Conservation (phyloP, 371 early-diverging fungal species). For the Mucor racemosus region DNA sequence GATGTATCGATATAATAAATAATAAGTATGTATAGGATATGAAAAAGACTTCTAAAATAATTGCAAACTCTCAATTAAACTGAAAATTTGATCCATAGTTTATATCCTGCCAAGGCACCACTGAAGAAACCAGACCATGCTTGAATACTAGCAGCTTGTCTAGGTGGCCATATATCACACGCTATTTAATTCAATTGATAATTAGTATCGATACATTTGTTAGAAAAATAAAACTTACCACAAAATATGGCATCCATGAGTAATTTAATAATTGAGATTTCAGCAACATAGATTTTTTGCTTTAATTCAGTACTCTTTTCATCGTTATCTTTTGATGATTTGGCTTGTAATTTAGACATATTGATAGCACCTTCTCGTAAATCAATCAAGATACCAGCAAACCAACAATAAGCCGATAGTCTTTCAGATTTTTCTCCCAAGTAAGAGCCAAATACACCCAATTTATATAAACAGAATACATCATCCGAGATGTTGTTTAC, state of each 20-base stretch:
- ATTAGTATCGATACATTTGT: neutral
- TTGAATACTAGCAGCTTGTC: constrained; percentile 71
- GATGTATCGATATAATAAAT: neutral
- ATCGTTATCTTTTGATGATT: constrained; percentile 12
- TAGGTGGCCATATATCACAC: constrained; percentile 69
- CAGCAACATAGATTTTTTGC: constrained; percentile 52
- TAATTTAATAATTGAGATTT: constrained; percentile 61
- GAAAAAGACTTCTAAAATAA: neutral
- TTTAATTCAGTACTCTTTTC: constrained; percentile 2
- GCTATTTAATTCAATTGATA: constrained; percentile 43
- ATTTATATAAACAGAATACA: constrained; percentile 69
- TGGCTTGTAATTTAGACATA: constrained; percentile 11
- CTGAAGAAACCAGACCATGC: constrained; percentile 72
- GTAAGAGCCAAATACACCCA: constrained; percentile 59
- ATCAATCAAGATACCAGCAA: constrained; percentile 60
- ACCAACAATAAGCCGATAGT: constrained; percentile 63
- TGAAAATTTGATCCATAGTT: constrained; percentile 59
- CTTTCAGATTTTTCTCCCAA: constrained; percentile 55
- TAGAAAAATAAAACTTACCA: constrained; percentile 48
- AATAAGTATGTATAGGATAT: neutral
- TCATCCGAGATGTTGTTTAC: constrained; percentile 81
- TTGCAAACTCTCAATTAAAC: neutral
- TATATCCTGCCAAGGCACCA: constrained; percentile 71
- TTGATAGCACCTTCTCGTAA: constrained; percentile 33
- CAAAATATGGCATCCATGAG: constrained; percentile 68